Percentiles rank a stretch among this genome's conserved stretches.
phyloP scores from a whole-genome alignment of 768 basidiomycete genomes.

The Grammothele lineata region DNA sequence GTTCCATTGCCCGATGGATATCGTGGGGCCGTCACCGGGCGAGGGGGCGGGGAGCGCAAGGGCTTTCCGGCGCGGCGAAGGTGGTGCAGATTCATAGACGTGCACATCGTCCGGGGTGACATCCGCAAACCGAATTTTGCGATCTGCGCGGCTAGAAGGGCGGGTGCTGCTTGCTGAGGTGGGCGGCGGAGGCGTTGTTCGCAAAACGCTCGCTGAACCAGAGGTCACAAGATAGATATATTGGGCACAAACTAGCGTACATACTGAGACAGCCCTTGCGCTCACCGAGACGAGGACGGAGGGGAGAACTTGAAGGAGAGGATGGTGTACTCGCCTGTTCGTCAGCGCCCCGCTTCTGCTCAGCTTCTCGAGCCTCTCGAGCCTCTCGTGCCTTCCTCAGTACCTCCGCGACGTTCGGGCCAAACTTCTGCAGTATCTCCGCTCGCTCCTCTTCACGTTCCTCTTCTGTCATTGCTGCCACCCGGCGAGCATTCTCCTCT shows the following conservation, averaged over 20 bases:
- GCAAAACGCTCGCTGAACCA: conserved; percentile 27
- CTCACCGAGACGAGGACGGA: conserved; percentile 13
- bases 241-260: conserved; percentile 4
- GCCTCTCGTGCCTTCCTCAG: conserved; percentile 51
- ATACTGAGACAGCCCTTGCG: conserved; percentile 13
- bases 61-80: conserved; percentile 60
- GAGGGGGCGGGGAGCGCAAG: conserved; percentile 57
- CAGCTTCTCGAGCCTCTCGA: conserved; percentile 40
- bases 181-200: conserved; percentile 12
- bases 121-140: conserved; percentile 73
- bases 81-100: conserved; percentile 78
- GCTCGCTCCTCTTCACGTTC: conserved; percentile 62
- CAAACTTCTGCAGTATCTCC: conserved; percentile 71
- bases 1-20: conserved; percentile 30
- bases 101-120: conserved; percentile 70
- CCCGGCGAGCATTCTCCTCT: conserved; percentile 57
- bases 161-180: conserved; percentile 42
- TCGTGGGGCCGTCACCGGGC: conserved; percentile 30
- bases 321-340: conserved; percentile 5
- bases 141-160: conserved; percentile 50
- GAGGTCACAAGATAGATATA: conserved; percentile 15
- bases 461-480: conserved; percentile 66
- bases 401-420: conserved; percentile 57
- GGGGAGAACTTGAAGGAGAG: conserved; percentile 6
- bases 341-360: background rate